Evolutionary conservation across 768 basidiomycete species (phyloP).

Genomic region (Leccinum arenicola): DNA sequence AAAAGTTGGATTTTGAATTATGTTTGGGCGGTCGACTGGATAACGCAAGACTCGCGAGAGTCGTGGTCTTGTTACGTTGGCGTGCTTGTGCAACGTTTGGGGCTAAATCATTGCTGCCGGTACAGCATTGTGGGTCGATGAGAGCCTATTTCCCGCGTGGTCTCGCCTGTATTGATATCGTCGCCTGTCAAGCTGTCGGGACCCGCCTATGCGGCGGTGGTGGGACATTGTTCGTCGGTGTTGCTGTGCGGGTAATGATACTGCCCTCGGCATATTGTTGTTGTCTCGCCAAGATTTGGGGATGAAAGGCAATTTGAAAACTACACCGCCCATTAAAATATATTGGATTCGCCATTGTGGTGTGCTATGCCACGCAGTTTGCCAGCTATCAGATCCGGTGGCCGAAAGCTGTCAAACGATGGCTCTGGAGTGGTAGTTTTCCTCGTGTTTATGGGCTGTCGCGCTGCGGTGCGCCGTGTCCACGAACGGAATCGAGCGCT

Average conservation of each 20-base stretch:
- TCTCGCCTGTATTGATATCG: background rate
- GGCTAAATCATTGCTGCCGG: background rate
- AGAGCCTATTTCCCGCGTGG: background rate
- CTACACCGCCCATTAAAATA: constrained; percentile 11
- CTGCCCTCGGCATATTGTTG: constrained; percentile 19
- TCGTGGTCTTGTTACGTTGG: background rate
- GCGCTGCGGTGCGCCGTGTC: background rate
- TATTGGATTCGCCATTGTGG: background rate
- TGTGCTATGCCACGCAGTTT: background rate
- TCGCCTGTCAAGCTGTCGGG: background rate
- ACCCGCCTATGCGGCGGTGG: background rate
- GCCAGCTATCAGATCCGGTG: too few species aligned
- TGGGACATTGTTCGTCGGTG: constrained; percentile 5
- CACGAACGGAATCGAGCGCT: constrained; percentile 26
- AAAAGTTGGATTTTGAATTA: background rate
- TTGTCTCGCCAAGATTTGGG: constrained; percentile 20
- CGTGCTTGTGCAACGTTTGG: background rate
- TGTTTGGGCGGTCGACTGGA: background rate
- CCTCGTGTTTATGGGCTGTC: constrained; percentile 19
- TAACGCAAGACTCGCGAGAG: background rate
- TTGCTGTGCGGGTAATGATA: constrained; percentile 9
- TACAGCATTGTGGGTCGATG: background rate
- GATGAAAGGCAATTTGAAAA: constrained; percentile 22
- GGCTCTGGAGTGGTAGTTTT: too few species aligned
- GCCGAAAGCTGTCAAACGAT: too few species aligned